These are phyloP conservation scores for Aspergillus fumigatiaffinis DNA, from an alignment of 2,329 filamentous ascomycete species.

Conservation along the genomic window DNA sequence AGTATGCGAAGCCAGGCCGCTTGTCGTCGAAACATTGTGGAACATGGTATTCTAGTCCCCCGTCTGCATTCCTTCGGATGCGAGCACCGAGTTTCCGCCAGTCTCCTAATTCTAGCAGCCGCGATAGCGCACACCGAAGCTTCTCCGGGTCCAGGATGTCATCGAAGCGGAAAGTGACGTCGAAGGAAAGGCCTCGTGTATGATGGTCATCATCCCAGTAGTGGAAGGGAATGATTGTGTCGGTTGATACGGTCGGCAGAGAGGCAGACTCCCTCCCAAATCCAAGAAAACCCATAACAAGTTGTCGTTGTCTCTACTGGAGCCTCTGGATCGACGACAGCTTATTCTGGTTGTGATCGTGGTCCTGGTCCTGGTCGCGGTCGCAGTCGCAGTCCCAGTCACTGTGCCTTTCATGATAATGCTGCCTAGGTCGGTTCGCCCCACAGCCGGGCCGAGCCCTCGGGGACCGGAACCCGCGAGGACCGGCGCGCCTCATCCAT, in stretches of 20 bases:
- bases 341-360: no score
- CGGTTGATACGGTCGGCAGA: slow-evolving; percentile 3
- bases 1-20: slow-evolving; percentile 42
- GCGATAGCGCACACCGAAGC: slow-evolving; percentile 34
- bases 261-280: neutral
- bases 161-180: slow-evolving; percentile 41
- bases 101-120: slow-evolving; percentile 40
- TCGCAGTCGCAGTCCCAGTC: no score
- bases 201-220: slow-evolving; percentile 12
- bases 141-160: slow-evolving; percentile 44
- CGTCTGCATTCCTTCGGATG: slow-evolving; percentile 38
- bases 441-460: no score
- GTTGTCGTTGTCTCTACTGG: no score
- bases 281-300: no score
- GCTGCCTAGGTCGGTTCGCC: no score
- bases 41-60: slow-evolving; percentile 42
- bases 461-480: no score
- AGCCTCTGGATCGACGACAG: no score
- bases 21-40: slow-evolving; percentile 32
- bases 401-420: no score
- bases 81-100: slow-evolving; percentile 49
- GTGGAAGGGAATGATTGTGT: slow-evolving; percentile 10
- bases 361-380: no score
- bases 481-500: no score
- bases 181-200: slow-evolving; percentile 2